phyloP scores from a whole-genome alignment of 2,329 filamentous ascomycete species.

The Paracamarosporium sp. region DNA sequence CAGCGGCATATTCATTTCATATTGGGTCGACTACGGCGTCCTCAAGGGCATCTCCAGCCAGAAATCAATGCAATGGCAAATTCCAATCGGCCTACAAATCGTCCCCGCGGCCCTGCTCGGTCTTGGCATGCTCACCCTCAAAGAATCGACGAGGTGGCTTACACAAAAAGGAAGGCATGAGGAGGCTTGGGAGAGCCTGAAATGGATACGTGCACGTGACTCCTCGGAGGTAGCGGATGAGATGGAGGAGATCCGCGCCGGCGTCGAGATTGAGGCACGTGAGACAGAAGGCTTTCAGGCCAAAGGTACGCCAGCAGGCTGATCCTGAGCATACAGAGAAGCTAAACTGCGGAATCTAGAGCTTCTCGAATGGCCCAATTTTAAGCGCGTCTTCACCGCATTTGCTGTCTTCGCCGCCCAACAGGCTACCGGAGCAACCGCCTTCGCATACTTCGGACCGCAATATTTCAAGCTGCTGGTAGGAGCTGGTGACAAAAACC shows the following conservation, averaged over 20 bases:
- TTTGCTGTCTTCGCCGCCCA: constrained; percentile 59
- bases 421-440: constrained; percentile 60
- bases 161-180: constrained; percentile 69
- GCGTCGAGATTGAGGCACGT: constrained; percentile 54
- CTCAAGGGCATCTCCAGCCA: constrained; percentile 36
- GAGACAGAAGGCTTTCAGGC: constrained; percentile 54
- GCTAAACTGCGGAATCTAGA: constrained; percentile 9
- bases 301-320: constrained; percentile 15
- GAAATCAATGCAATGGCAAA: constrained; percentile 59
- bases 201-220: constrained; percentile 59
- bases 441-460: constrained; percentile 62
- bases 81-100: constrained; percentile 56
- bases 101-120: constrained; percentile 39
- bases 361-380: constrained; percentile 33
- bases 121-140: constrained; percentile 34
- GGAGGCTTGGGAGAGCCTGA: constrained; percentile 60
- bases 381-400: constrained; percentile 35
- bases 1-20: constrained; percentile 61
- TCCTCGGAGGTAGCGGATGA: constrained; percentile 49
- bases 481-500: constrained; percentile 48
- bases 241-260: constrained; percentile 58
- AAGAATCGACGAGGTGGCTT: constrained; percentile 68
- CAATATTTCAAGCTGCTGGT: constrained; percentile 62
- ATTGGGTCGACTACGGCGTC: constrained; percentile 62
- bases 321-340: neutral